phyloP scores from a whole-genome alignment of 73 alveolate genomes.

The Tetrahymena thermophila region DNA sequence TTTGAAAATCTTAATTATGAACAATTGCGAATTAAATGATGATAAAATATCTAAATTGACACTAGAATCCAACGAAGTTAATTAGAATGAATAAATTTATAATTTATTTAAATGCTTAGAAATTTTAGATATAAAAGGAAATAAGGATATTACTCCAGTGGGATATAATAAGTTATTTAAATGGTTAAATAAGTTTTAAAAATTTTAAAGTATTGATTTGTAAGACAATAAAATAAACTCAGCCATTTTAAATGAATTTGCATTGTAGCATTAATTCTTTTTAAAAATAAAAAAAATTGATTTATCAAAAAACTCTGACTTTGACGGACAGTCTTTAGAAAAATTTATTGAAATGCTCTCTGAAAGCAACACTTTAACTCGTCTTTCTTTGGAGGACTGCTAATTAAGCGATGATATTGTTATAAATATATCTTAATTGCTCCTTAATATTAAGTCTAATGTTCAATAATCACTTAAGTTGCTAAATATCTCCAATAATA shows the following conservation, averaged over 20 bases:
- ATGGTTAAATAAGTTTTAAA: neutral
- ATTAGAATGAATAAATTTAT: neutral
- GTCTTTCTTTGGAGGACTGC: neutral
- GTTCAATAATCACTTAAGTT: neutral
- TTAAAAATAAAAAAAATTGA: neutral
- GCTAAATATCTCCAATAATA: neutral
- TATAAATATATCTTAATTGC: neutral
- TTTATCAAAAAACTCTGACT: neutral
- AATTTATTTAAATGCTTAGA: neutral
- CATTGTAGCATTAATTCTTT: neutral
- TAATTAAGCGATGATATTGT: neutral
- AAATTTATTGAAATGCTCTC: neutral
- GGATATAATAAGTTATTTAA: neutral
- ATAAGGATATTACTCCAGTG: neutral
- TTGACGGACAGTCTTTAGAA: neutral
- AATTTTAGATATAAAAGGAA: neutral
- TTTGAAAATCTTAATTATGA: neutral
- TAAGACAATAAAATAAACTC: neutral
- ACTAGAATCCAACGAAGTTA: neutral
- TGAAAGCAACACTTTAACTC: neutral
- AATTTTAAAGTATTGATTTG: neutral
- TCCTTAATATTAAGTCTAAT: neutral
- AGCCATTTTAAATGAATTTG: neutral
- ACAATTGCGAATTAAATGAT: neutral
- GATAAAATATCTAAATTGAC: neutral